A percentile compares a stretch with the other conserved stretches of the same genome.
Evolutionary conservation across 2,329 filamentous ascomycete species (phyloP).

Genomic region (Parastagonospora nodorum): DNA sequence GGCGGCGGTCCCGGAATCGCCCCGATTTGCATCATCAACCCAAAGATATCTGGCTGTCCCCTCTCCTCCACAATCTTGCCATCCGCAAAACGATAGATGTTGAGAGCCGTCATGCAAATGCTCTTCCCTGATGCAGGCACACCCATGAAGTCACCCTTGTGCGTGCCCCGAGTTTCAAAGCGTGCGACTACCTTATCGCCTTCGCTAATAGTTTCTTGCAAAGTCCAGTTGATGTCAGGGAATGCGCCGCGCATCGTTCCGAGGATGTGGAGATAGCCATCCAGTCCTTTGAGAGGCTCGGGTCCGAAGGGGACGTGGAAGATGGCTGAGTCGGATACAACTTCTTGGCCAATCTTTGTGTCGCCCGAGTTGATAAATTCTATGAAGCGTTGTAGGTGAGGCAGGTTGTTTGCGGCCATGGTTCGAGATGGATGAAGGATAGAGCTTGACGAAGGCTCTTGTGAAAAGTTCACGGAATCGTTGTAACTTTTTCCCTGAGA

Average conservation of each 20-base stretch:
- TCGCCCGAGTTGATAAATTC: slow-evolving; percentile 1
- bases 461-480: too few relatives aligned
- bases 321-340: background rate
- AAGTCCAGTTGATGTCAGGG: slow-evolving; percentile 2
- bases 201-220: slow-evolving; percentile 5
- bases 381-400: background rate
- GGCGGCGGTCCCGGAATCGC: background rate
- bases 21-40: background rate
- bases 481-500: too few relatives aligned
- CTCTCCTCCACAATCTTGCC: background rate
- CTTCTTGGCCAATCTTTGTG: background rate
- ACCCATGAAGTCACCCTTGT: slow-evolving; percentile 1
- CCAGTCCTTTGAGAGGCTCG: background rate
- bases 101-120: background rate
- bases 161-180: slow-evolving; percentile 2
- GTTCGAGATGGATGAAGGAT: background rate
- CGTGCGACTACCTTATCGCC: slow-evolving; percentile 1
- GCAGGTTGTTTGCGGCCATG: background rate
- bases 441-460: too few relatives aligned
- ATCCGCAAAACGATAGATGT: background rate
- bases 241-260: slow-evolving; percentile 3
- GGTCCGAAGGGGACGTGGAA: background rate
- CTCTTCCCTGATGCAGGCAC: background rate
- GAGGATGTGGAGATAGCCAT: slow-evolving; percentile 2
- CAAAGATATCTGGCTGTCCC: background rate